Percentiles rank a stretch among this genome's conserved stretches.
These are phyloP conservation scores for Phaeosphaeriaceae sp. DNA, from an alignment of 2,329 filamentous ascomycete species.

Conservation along the genomic window DNA sequence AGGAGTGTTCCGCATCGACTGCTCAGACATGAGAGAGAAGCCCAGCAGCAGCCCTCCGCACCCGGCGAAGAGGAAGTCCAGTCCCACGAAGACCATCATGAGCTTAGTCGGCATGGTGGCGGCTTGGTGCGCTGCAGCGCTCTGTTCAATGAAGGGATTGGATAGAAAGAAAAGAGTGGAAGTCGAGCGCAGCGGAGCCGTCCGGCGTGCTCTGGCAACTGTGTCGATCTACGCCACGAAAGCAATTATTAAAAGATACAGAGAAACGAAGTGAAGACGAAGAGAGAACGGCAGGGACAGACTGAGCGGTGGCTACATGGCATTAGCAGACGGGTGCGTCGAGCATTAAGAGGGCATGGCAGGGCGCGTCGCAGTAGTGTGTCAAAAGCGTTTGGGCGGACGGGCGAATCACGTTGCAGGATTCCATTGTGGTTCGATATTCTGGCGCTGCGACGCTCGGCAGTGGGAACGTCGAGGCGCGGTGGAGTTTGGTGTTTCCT, in stretches of 20 bases:
- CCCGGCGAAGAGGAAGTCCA: conserved; percentile 61
- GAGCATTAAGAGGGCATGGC: conserved; percentile 45
- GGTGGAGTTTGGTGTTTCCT: background rate
- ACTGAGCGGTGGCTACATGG: conserved; percentile 34
- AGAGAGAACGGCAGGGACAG: conserved; percentile 32
- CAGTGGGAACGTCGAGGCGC: background rate
- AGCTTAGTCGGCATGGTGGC: conserved; percentile 60
- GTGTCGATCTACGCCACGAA: conserved; percentile 33
- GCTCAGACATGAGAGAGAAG: conserved; percentile 60
- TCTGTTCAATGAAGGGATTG: conserved; percentile 11
- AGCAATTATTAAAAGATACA: conserved; percentile 36
- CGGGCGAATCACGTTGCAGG: conserved; percentile 36
- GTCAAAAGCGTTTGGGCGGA: conserved; percentile 44
- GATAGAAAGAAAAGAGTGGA: conserved; percentile 35
- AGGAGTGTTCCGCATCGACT: conserved; percentile 50
- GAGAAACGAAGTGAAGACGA: conserved; percentile 36
- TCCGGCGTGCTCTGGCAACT: conserved; percentile 45
- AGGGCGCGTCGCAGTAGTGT: conserved; percentile 40
- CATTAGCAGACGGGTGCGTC: conserved; percentile 29
- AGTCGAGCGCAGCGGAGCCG: conserved; percentile 45
- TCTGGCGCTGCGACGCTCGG: conserved; percentile 28
- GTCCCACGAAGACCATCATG: conserved; percentile 58
- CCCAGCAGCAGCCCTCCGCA: conserved; percentile 60
- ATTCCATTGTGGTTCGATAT: conserved; percentile 32
- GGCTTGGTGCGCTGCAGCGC: conserved; percentile 23